These are phyloP conservation scores for Cadophora malorum DNA, from an alignment of 2,329 filamentous ascomycete genomes.

Conservation along the genomic window DNA sequence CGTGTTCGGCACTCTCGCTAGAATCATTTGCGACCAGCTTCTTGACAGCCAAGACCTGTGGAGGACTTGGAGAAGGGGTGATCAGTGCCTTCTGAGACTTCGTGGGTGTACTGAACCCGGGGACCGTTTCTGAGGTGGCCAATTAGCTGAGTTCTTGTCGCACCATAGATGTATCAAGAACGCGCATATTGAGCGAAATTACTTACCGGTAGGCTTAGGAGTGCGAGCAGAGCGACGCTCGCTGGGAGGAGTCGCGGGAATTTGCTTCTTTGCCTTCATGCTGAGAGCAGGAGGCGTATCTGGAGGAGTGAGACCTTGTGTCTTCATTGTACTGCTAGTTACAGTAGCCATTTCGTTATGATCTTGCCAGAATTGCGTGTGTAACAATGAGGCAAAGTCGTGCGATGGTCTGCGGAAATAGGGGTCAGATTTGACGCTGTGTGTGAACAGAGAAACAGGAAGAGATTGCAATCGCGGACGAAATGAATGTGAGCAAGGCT, in stretches of 20 bases:
- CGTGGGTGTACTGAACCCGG: not conserved
- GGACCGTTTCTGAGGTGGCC: not conserved
- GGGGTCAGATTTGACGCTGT: not conserved
- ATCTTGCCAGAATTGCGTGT: not conserved
- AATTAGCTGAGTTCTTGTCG: not conserved
- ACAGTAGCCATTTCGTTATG: not conserved
- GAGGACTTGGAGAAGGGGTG: conserved; percentile 4
- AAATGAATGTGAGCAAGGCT: conserved; percentile 4
- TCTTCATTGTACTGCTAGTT: not conserved
- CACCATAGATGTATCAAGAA: not conserved
- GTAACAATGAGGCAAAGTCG: not conserved
- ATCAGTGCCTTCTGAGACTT: not conserved
- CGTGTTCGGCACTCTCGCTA: not conserved
- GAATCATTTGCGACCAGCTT: not conserved
- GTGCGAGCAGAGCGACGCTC: not conserved
- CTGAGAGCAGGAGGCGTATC: not conserved
- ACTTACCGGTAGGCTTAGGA: not conserved
- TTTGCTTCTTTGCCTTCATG: not conserved
- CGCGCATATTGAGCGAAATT: not conserved
- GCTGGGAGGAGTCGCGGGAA: not conserved
- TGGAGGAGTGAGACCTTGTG: not conserved
- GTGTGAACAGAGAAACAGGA: not conserved
- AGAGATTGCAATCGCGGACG: not conserved
- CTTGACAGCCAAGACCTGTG: not conserved
- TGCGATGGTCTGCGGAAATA: not conserved